Conservation (phyloP, 2,329 filamentous ascomycete species). For the Hymenoscyphus scutula region DNA sequence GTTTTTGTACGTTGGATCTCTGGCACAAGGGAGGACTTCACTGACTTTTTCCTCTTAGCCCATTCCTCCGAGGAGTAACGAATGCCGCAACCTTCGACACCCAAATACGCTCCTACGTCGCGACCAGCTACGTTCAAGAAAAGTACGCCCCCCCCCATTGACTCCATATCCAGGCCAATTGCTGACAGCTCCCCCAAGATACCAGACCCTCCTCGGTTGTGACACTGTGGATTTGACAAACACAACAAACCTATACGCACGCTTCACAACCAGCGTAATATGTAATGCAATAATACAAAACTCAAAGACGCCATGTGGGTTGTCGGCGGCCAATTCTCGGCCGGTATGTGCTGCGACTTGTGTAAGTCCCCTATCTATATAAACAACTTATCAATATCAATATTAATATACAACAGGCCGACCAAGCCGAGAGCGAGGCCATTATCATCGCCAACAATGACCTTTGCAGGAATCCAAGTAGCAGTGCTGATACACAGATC, state of each 20-base stretch:
- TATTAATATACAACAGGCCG: conserved; percentile 52
- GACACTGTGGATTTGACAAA: conserved; percentile 72
- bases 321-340: conserved; percentile 61
- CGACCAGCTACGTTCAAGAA: conserved; percentile 68
- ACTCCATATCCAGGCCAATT: conserved; percentile 10
- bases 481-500: conserved; percentile 71
- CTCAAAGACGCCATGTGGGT: conserved; percentile 67
- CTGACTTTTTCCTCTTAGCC: conserved; percentile 48
- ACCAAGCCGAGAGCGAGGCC: conserved; percentile 86
- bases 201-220: conserved; percentile 78
- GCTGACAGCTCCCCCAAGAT: conserved; percentile 58
- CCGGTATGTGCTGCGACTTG: conserved; percentile 90
- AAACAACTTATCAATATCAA: conserved; percentile 20
- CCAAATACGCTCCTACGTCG: conserved; percentile 69
- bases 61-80: conserved; percentile 81
- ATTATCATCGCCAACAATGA: conserved; percentile 71
- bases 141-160: conserved; percentile 57
- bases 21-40: conserved; percentile 17
- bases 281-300: conserved; percentile 95
- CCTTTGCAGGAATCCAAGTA: conserved; percentile 67
- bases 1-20: conserved; percentile 58
- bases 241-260: conserved; percentile 80
- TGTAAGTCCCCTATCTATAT: conserved; percentile 48
- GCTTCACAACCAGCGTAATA: conserved; percentile 87
- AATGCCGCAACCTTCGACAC: conserved; percentile 74